Percentiles rank a stretch among this genome's conserved stretches.
These are phyloP conservation scores for Datura wrightii DNA, from an alignment of 257 asterid species.

Conservation along the genomic window DNA sequence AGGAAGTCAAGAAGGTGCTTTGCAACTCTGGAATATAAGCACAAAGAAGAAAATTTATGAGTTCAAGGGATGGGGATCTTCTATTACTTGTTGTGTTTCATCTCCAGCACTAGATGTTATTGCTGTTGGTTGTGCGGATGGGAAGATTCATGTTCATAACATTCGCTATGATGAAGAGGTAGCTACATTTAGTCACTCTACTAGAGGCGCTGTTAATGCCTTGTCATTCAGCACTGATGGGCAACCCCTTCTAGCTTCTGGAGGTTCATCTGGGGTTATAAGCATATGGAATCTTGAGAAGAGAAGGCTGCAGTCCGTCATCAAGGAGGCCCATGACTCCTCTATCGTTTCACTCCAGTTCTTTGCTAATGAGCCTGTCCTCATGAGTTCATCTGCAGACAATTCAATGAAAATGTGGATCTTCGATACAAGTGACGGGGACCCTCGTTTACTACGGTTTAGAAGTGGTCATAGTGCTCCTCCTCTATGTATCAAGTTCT, in stretches of 20 bases:
- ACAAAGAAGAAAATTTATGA: slow-evolving; percentile 76
- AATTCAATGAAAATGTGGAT: slow-evolving; percentile 95
- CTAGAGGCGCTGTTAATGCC: slow-evolving; percentile 83
- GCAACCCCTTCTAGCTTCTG: slow-evolving; percentile 92
- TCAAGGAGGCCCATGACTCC: slow-evolving; percentile 82
- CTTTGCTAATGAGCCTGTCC: slow-evolving; percentile 83
- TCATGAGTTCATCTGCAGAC: slow-evolving; percentile 86
- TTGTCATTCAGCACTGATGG: slow-evolving; percentile 93
- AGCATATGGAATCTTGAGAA: slow-evolving; percentile 95
- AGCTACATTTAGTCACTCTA: slow-evolving; percentile 74
- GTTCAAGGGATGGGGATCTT: slow-evolving; percentile 79
- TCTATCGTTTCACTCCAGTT: slow-evolving; percentile 83
- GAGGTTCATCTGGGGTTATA: slow-evolving; percentile 91
- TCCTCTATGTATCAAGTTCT: slow-evolving; percentile 80
- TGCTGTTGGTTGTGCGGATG: slow-evolving; percentile 89
- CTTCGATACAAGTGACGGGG: slow-evolving; percentile 85
- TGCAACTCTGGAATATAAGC: slow-evolving; percentile 94
- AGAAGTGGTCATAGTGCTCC: slow-evolving; percentile 98
- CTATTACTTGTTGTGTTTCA: slow-evolving; percentile 76
- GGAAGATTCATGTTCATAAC: slow-evolving; percentile 86
- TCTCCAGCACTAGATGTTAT: slow-evolving; percentile 95
- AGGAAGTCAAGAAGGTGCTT: slow-evolving; percentile 83
- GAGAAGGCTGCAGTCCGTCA: slow-evolving; percentile 76
- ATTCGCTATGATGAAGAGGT: slow-evolving; percentile 79
- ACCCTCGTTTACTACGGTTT: slow-evolving; percentile 80